Percentiles rank a stretch among this genome's conserved stretches.
These are phyloP conservation scores for Podaxis carcinomalis DNA, from an alignment of 768 basidiomycete genomes.

Conservation along the genomic window DNA sequence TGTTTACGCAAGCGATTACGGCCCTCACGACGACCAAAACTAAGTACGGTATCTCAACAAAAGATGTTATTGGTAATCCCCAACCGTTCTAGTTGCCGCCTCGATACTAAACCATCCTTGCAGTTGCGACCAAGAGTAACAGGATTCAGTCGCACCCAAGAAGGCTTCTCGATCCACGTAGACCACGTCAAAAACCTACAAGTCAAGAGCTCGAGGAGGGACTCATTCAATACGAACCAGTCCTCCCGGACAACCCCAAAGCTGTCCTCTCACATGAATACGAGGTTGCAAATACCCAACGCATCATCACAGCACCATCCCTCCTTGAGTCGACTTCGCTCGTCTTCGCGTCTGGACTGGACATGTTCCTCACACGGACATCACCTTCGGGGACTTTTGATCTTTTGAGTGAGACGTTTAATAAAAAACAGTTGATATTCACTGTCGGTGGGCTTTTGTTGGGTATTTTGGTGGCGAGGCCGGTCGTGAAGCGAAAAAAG, in stretches of 20 bases:
- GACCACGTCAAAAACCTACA: constrained; percentile 74
- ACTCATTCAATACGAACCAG: constrained; percentile 79
- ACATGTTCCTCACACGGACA: constrained; percentile 83
- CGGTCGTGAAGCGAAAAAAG: constrained; percentile 70
- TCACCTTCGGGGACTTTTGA: constrained; percentile 91
- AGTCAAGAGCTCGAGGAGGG: constrained; percentile 79
- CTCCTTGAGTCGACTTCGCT: constrained; percentile 90
- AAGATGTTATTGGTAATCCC: constrained; percentile 74
- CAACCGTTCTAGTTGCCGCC: not conserved
- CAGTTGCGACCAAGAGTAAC: constrained; percentile 74
- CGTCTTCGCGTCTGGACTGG: constrained; percentile 81
- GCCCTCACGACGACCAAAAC: constrained; percentile 76
- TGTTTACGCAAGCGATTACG: constrained; percentile 65
- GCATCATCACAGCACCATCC: constrained; percentile 75
- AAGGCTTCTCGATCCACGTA: constrained; percentile 74
- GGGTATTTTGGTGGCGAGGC: constrained; percentile 79
- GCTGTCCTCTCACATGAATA: constrained; percentile 48
- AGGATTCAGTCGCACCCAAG: constrained; percentile 75
- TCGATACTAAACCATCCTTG: not conserved
- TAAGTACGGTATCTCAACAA: constrained; percentile 82
- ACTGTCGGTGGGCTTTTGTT: constrained; percentile 68
- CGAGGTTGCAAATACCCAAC: constrained; percentile 58
- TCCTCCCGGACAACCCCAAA: constrained; percentile 67
- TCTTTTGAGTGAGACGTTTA: constrained; percentile 86
- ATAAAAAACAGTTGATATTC: constrained; percentile 85